phyloP scores from a whole-genome alignment of 2,329 filamentous ascomycete genomes.

The Graphiopsis chlorocephala region DNA sequence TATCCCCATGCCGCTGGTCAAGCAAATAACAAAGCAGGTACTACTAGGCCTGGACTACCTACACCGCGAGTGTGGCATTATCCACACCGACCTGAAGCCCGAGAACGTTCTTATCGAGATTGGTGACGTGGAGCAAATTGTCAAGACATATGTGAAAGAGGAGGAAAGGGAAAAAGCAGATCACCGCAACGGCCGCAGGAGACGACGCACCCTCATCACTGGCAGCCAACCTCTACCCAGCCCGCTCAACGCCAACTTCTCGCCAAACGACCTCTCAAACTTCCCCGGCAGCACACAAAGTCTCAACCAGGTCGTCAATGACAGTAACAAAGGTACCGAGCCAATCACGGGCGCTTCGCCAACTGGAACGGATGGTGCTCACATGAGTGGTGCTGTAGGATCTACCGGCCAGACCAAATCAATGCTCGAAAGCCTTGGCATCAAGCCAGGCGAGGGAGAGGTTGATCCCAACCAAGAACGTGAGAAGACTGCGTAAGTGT shows the following conservation, averaged over 20 bases:
- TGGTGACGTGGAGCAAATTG: slow-evolving; percentile 96
- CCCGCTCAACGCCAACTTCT: slow-evolving; percentile 89
- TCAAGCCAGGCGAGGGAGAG: slow-evolving; percentile 52
- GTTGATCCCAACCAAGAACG: slow-evolving; percentile 68
- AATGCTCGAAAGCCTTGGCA: slow-evolving; percentile 58
- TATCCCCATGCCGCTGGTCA: slow-evolving; percentile 93
- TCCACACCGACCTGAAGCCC: slow-evolving; percentile 95
- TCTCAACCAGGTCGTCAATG: slow-evolving; percentile 79
- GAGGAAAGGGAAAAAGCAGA: slow-evolving; percentile 66
- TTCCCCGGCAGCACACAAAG: slow-evolving; percentile 64
- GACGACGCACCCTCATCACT: slow-evolving; percentile 90
- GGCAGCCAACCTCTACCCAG: slow-evolving; percentile 95
- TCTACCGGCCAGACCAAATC: slow-evolving; percentile 49
- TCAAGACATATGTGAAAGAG: slow-evolving; percentile 90
- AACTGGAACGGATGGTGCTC: slow-evolving; percentile 38
- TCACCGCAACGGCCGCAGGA: slow-evolving; percentile 84
- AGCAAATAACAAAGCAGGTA: slow-evolving; percentile 98
- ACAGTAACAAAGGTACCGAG: slow-evolving; percentile 60
- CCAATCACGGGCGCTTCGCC: slow-evolving; percentile 35
- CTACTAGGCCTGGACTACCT: slow-evolving; percentile 93
- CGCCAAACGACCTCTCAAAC: slow-evolving; percentile 66
- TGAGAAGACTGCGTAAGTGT: slow-evolving; percentile 87
- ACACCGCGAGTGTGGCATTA: slow-evolving; percentile 96
- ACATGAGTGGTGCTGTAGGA: slow-evolving; percentile 58
- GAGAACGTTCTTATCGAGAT: slow-evolving; percentile 99